Conservation (phyloP, 2,329 filamentous ascomycete species). For the Aureobasidium zeae region DNA sequence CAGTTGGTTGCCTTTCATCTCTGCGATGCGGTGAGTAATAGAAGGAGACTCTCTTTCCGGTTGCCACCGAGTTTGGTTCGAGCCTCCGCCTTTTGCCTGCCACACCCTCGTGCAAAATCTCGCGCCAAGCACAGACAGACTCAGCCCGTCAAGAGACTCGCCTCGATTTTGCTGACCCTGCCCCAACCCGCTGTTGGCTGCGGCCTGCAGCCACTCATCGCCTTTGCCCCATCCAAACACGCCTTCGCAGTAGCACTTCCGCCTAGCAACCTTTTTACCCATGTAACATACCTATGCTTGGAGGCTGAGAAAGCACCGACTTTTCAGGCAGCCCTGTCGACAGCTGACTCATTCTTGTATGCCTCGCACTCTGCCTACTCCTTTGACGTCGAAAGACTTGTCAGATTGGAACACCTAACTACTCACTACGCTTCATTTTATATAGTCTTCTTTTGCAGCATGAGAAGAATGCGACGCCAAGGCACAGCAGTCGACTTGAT, state of each 20-base stretch:
- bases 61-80: not conserved
- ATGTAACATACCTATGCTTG: not conserved
- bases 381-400: no score
- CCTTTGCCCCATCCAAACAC: not conserved
- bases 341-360: no score
- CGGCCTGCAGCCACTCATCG: not conserved
- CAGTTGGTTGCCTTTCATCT: constrained; percentile 3
- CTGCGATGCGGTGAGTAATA: not conserved
- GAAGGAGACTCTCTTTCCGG: not conserved
- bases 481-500: no score
- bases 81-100: not conserved
- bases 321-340: constrained; percentile 7
- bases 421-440: no score
- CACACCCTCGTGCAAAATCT: no score
- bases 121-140: no score
- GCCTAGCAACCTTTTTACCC: not conserved
- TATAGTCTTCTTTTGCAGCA: no score
- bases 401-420: no score
- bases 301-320: constrained; percentile 5
- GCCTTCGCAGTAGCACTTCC: no score
- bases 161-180: constrained; percentile 1
- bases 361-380: no score
- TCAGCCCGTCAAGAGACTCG: no score
- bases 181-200: not conserved
- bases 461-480: no score